Evolutionary conservation across 805 yeast species (phyloP).

Genomic region (Candida berthetii): DNA sequence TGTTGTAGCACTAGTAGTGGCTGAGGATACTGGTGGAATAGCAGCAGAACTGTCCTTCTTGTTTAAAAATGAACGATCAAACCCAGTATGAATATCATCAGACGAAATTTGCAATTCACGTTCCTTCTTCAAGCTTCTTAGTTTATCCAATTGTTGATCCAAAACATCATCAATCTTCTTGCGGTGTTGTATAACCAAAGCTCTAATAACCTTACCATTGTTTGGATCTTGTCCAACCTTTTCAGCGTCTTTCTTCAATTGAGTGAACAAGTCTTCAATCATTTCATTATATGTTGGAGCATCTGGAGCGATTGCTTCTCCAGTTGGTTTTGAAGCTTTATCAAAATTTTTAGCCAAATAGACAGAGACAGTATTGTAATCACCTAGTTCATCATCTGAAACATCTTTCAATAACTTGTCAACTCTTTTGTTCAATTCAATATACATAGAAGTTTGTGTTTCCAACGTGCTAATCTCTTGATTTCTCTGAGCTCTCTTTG

Average conservation of each 20-base stretch:
- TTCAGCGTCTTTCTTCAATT: constrained; percentile 55
- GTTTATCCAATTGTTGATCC: constrained; percentile 55
- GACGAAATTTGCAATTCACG: constrained; percentile 73
- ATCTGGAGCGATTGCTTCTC: constrained; percentile 36
- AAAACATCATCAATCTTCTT: constrained; percentile 63
- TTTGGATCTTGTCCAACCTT: constrained; percentile 38
- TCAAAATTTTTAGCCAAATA: constrained; percentile 22
- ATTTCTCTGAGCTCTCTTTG: constrained; percentile 77
- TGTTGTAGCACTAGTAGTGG: constrained; percentile 20
- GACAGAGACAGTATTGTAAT: constrained; percentile 26
- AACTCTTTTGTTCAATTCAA: constrained; percentile 65
- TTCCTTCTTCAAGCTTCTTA: constrained; percentile 63
- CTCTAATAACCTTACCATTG: constrained; percentile 33
- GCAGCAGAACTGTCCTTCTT: constrained; percentile 31
- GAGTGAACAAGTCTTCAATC: constrained; percentile 86
- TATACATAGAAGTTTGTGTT: constrained; percentile 77
- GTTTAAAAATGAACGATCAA: constrained; percentile 78
- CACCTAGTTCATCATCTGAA: constrained; percentile 30
- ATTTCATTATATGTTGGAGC: constrained; percentile 77
- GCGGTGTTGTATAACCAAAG: constrained; percentile 49
- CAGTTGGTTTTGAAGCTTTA: constrained; percentile 30
- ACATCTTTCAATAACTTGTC: constrained; percentile 48
- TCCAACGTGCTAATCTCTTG: constrained; percentile 70
- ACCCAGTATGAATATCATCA: constrained; percentile 90
- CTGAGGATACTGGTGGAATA: constrained; percentile 12